Percentiles rank a stretch among this genome's conserved stretches.
Evolutionary conservation across 2,329 filamentous ascomycete genomes (phyloP).

Genomic region (Shiraia bambusicola): DNA sequence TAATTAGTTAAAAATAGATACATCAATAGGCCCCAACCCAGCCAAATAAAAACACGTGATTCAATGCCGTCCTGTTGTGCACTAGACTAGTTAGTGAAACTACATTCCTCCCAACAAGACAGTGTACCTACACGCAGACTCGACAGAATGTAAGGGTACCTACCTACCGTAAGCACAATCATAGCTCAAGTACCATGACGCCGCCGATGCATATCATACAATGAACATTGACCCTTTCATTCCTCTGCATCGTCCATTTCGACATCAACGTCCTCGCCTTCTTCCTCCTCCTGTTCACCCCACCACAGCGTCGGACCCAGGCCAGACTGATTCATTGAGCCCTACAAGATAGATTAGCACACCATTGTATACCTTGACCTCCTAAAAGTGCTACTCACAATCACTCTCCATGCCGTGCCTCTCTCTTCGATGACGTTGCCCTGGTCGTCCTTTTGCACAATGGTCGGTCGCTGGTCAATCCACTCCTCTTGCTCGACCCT

Average conservation of each 20-base stretch:
- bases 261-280: constrained; percentile 29
- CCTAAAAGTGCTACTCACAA: constrained; percentile 29
- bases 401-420: constrained; percentile 70
- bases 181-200: no score
- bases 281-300: constrained; percentile 36
- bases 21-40: no score
- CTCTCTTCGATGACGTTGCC: constrained; percentile 64
- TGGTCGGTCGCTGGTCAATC: constrained; percentile 87
- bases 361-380: not conserved
- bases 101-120: no score
- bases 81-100: no score
- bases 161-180: no score
- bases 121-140: no score
- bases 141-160: no score
- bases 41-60: no score
- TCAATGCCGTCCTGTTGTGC: no score
- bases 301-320: constrained; percentile 54
- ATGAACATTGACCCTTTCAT: constrained; percentile 3
- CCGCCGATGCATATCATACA: no score
- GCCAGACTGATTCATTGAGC: constrained; percentile 51
- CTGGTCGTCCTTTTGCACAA: constrained; percentile 63
- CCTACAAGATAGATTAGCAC: constrained; percentile 28
- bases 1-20: no score
- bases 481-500: constrained; percentile 85
- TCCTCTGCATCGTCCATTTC: constrained; percentile 31